These are phyloP conservation scores for Candida pseudoviswanathii DNA, from an alignment of 1,139 yeast species.

Conservation along the genomic window DNA sequence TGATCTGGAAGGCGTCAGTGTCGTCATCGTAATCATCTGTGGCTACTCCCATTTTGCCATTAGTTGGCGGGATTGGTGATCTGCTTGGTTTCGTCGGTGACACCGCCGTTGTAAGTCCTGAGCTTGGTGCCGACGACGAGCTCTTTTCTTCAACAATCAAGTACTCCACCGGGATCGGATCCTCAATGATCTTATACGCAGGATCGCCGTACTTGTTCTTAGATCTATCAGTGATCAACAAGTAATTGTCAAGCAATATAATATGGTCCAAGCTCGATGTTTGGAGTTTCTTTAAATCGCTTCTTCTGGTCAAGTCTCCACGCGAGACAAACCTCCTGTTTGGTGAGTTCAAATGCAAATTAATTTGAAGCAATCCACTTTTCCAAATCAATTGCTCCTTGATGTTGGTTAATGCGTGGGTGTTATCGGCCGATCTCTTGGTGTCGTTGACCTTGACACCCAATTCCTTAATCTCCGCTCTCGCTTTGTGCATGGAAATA, in stretches of 20 bases:
- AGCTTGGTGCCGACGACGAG: neutral
- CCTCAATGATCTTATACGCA: conserved; percentile 50
- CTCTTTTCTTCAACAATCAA: conserved; percentile 50
- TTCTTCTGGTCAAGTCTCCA: conserved; percentile 64
- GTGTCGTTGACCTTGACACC: conserved; percentile 47
- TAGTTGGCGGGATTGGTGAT: conserved; percentile 22
- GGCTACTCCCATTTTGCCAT: conserved; percentile 4
- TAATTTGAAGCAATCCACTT: conserved; percentile 36
- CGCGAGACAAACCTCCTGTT: conserved; percentile 59
- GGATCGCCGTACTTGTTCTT: conserved; percentile 27
- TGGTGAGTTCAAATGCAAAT: conserved; percentile 56
- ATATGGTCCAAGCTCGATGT: conserved; percentile 53
- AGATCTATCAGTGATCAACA: conserved; percentile 62
- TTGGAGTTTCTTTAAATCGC: conserved; percentile 52
- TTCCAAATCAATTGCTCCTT: conserved; percentile 55
- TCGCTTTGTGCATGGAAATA: conserved; percentile 54
- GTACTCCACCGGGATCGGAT: conserved; percentile 64
- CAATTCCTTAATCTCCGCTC: conserved; percentile 41
- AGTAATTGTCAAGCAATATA: conserved; percentile 70
- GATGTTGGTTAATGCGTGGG: conserved; percentile 48
- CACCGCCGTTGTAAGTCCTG: neutral
- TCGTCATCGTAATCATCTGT: conserved; percentile 30
- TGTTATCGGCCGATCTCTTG: conserved; percentile 58
- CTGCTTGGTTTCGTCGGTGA: conserved; percentile 24
- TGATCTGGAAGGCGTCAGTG: conserved; percentile 41